Evolutionary conservation across 164 flowering plant genomes (phyloP), one percentile per base, ranked within the genome.

Genomic region (Sextonia rubra): DNA sequence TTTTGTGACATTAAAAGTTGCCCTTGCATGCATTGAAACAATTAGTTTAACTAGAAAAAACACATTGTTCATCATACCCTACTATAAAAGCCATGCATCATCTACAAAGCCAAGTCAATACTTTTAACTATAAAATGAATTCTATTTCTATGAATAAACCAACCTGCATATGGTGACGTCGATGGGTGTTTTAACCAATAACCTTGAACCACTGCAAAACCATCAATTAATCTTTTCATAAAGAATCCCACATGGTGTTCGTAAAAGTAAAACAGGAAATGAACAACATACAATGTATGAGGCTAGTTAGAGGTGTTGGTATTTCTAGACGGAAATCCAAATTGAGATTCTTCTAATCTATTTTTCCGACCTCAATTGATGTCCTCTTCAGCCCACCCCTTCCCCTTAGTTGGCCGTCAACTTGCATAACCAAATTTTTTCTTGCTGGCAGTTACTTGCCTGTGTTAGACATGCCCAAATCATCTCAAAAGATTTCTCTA

Each of bases 101-200:
- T n/a, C 23, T 58, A 58, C 12, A 20, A 58, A 58, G 18, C 44
- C 44, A 37, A 37, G 44, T 37, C 8, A 9, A 8, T 5, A 37
- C n/a, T n/a, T 37, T 8, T 37, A 37, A 52, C 4, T 52, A 20
- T 52, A 15, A 52, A 12, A 52, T 52, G 58, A 52, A 52, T 52
- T 52, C 58, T 14, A 17, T 14, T 11, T 27, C 64, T 18, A 29
- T 22, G 48, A 70, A 60, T 20, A 24, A n/a, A 65, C 71, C 27
- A 67, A 96, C 99, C 99, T 75, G 98, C 87, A 77, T 93, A 96
- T 14, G 99, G 99, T 68, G 99, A 96, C 82, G 90, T 82, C 0
- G 91, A 88, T n/a, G 87, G 84, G 73, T 88, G 96, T 84, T 91
- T 96, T 68, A 96, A 77, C 97, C 99, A 96, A 85, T 91, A 90